phyloP scores from a whole-genome alignment of 352 stramenopile genomes.

The Plasmopara muralis region DNA sequence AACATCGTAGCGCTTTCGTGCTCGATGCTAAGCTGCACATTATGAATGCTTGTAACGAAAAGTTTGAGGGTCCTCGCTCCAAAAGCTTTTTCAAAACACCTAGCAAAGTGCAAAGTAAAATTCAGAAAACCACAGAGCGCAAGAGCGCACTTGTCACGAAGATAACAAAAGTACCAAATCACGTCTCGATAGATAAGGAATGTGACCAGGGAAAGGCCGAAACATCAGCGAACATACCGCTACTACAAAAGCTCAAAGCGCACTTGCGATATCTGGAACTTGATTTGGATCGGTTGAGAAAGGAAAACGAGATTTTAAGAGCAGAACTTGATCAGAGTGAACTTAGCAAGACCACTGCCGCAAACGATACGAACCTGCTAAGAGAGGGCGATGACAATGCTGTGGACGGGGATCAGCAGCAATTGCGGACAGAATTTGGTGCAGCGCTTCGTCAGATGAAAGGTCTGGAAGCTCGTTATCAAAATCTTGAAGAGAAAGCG shows the following conservation, averaged over 20 bases:
- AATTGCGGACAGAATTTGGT: slow-evolving; percentile 26
- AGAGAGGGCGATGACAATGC: slow-evolving; percentile 1
- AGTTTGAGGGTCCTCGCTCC: slow-evolving; percentile 15
- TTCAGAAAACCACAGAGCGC: background rate
- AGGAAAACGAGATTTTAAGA: slow-evolving; percentile 53
- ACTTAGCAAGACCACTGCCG: background rate
- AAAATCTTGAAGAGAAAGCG: slow-evolving; percentile 35
- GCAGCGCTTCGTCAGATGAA: slow-evolving; percentile 39
- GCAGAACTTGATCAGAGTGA: slow-evolving; percentile 19
- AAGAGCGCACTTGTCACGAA: slow-evolving; percentile 2
- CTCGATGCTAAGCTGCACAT: background rate
- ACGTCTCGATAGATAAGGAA: slow-evolving; percentile 1
- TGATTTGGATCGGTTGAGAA: slow-evolving; percentile 34
- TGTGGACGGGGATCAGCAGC: slow-evolving; percentile 14
- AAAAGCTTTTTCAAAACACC: slow-evolving; percentile 2
- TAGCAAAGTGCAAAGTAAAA: slow-evolving; percentile 1
- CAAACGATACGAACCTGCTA: background rate
- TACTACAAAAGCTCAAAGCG: slow-evolving; percentile 35
- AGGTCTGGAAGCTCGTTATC: slow-evolving; percentile 48
- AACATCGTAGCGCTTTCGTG: too few relatives aligned
- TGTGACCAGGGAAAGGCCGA: slow-evolving; percentile 2
- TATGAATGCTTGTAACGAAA: background rate
- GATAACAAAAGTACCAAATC: background rate
- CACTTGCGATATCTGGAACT: slow-evolving; percentile 39
- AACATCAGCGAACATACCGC: slow-evolving; percentile 6